Evolutionary conservation across 192 early-diverging fungal species (phyloP).

Genomic region (Coemansia guatemalensis): DNA sequence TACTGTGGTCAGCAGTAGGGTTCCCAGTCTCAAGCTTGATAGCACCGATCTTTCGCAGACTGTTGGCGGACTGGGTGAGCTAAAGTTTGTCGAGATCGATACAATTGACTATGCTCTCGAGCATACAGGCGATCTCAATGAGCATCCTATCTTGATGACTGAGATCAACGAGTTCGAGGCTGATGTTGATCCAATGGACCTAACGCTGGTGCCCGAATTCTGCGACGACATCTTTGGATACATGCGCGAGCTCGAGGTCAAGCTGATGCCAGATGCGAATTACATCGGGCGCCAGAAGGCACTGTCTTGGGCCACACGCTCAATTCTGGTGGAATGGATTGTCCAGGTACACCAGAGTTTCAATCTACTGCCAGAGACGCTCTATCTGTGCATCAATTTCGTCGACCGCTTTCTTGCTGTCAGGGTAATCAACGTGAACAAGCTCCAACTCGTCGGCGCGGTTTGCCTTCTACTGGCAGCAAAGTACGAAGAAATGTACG

Average conservation of each 20-base stretch:
- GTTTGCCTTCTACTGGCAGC: constrained; percentile 56
- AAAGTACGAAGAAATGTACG: constrained; percentile 61
- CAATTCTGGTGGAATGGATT: constrained; percentile 59
- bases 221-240: constrained; percentile 64
- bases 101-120: constrained; percentile 44
- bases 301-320: constrained; percentile 54
- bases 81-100: constrained; percentile 42
- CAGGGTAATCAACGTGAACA: constrained; percentile 46
- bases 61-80: constrained; percentile 12
- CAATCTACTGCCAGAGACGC: constrained; percentile 59
- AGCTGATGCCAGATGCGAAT: constrained; percentile 52
- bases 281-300: constrained; percentile 56
- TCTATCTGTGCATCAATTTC: constrained; percentile 58
- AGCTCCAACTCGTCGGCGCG: constrained; percentile 59
- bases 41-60: neutral
- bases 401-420: constrained; percentile 60
- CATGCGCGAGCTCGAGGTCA: constrained; percentile 60
- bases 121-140: constrained; percentile 37
- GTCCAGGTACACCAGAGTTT: constrained; percentile 59
- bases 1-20: constrained; percentile 15
- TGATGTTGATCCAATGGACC: constrained; percentile 41
- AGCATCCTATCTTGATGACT: constrained; percentile 30
- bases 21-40: constrained; percentile 2
- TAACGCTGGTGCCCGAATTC: constrained; percentile 57
- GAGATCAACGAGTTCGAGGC: constrained; percentile 25